These are phyloP conservation scores for Aspergillus awamori DNA, from an alignment of 2,329 filamentous ascomycete genomes.

Conservation along the genomic window DNA sequence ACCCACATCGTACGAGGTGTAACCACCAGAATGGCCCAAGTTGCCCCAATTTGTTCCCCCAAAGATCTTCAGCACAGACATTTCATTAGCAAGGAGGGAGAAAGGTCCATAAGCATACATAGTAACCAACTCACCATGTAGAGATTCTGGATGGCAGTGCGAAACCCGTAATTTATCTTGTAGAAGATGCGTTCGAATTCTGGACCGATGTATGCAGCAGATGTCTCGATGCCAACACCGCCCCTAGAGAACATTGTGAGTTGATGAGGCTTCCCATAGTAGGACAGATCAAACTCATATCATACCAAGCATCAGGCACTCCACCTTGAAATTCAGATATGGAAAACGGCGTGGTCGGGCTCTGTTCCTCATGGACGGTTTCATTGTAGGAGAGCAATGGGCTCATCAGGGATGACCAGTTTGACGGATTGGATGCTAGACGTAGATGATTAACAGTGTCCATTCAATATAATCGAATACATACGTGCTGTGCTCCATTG, in stretches of 20 bases:
- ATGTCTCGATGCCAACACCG: background rate
- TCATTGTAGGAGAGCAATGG: background rate
- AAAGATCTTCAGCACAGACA: constrained; percentile 53
- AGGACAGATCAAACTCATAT: background rate
- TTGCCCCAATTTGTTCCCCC: constrained; percentile 85
- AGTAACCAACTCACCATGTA: constrained; percentile 61
- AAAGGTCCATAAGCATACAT: background rate
- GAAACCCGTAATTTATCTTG: constrained; percentile 71
- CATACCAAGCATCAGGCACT: background rate
- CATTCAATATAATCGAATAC: too few species aligned
- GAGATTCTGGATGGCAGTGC: constrained; percentile 67
- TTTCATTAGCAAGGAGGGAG: too few species aligned
- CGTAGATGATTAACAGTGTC: background rate
- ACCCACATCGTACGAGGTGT: constrained; percentile 63
- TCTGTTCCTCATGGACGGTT: background rate
- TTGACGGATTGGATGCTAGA: background rate
- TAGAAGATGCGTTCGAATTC: constrained; percentile 63
- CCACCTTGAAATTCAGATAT: constrained; percentile 14
- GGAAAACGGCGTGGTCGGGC: constrained; percentile 5
- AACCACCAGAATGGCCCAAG: constrained; percentile 66
- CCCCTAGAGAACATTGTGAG: background rate
- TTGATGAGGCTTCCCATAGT: background rate
- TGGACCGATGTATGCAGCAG: background rate
- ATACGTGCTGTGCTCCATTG: background rate
- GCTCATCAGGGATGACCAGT: background rate